phyloP scores from a whole-genome alignment of 768 basidiomycete species.

The Lentinus brumalis region DNA sequence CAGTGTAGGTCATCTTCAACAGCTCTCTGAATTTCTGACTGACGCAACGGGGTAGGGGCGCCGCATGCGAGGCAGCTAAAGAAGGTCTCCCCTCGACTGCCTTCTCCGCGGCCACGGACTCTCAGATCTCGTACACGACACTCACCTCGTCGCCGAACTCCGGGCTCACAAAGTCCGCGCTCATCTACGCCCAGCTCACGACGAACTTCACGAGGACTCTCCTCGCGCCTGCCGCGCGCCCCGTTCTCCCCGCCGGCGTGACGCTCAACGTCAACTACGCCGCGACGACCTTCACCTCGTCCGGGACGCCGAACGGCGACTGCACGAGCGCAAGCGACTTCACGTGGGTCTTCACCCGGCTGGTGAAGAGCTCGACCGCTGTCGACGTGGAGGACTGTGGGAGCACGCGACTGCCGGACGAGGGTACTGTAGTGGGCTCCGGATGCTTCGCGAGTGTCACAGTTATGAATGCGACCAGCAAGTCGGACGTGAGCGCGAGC shows the following conservation, averaged over 20 bases:
- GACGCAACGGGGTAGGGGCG: conserved; percentile 21
- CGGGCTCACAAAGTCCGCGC: conserved; percentile 13
- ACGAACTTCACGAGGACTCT: conserved; percentile 22
- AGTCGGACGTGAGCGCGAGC: conserved; percentile 44
- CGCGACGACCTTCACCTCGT: conserved; percentile 9
- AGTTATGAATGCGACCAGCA: conserved; percentile 39
- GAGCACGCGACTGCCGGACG: conserved; percentile 42
- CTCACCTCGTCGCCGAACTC: conserved; percentile 25
- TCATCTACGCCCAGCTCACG: conserved; percentile 26
- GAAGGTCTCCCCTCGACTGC: conserved; percentile 32
- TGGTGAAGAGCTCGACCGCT: conserved; percentile 32
- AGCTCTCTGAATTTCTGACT: not conserved
- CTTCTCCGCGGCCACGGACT: conserved; percentile 30
- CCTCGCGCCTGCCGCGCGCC: conserved; percentile 20
- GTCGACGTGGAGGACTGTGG: conserved; percentile 50
- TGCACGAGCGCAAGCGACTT: conserved; percentile 42
- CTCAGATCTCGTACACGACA: conserved; percentile 32
- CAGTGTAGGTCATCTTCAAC: conserved; percentile 19
- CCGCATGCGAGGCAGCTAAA: conserved; percentile 30
- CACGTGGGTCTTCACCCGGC: conserved; percentile 48
- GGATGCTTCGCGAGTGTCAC: conserved; percentile 49
- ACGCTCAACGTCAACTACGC: conserved; percentile 57
- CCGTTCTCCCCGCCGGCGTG: conserved; percentile 43
- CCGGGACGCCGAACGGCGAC: conserved; percentile 26
- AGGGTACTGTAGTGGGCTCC: conserved; percentile 39